Percentiles rank a stretch among this genome's conserved stretches.
Evolutionary conservation across 768 basidiomycete species (phyloP).

Genomic region (Phaeotremella skinneri): DNA sequence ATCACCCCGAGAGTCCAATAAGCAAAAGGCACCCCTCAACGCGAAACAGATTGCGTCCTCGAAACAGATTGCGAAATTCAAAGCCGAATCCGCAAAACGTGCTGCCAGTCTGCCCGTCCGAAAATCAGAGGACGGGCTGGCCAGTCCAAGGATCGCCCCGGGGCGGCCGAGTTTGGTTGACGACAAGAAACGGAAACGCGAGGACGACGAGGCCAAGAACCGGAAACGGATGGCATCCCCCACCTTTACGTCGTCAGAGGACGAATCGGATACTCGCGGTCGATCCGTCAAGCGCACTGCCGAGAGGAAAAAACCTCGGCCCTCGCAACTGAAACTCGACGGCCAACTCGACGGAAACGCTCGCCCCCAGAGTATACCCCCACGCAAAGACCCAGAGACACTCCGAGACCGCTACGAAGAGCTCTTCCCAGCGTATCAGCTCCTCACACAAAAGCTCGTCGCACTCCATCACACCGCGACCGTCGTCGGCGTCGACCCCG

Average conservation of each 20-base stretch:
- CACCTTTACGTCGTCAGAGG: background rate
- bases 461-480: constrained; percentile 23
- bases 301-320: background rate
- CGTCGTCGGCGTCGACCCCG: background rate
- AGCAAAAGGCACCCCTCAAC: background rate
- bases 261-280: background rate
- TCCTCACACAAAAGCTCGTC: constrained; percentile 28
- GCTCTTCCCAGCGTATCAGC: constrained; percentile 37
- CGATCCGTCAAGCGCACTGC: background rate
- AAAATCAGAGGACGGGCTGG: background rate
- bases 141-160: background rate
- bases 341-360: background rate
- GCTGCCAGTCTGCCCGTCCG: background rate
- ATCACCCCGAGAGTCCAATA: background rate
- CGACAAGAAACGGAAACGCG: constrained; percentile 14
- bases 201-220: constrained; percentile 7
- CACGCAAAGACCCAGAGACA: constrained; percentile 19
- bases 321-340: background rate
- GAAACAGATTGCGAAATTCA: constrained; percentile 3
- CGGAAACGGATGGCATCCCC: background rate
- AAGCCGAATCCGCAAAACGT: constrained; percentile 3
- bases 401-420: constrained; percentile 42
- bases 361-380: background rate
- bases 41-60: background rate
- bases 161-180: background rate